Evolutionary conservation across 2,329 filamentous ascomycete genomes (phyloP).

Genomic region (Zymoseptoria passerinii): DNA sequence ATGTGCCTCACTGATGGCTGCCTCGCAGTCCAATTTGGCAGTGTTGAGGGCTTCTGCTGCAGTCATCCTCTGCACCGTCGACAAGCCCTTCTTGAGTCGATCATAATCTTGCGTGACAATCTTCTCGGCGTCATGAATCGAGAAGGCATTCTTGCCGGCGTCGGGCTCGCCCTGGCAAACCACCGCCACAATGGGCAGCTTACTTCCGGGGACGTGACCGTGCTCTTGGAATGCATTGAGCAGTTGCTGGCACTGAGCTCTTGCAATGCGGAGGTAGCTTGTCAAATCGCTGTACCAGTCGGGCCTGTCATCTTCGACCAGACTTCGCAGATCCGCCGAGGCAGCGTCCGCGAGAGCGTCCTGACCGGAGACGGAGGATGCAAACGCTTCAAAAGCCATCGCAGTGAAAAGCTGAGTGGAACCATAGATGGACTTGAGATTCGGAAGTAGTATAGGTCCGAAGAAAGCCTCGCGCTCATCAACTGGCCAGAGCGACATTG

Average conservation of each 20-base stretch:
- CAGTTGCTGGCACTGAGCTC: slow-evolving; percentile 84
- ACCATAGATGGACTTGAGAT: slow-evolving; percentile 64
- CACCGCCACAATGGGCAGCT: slow-evolving; percentile 73
- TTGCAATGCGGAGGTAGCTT: slow-evolving; percentile 78
- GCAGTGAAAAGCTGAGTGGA: slow-evolving; percentile 79
- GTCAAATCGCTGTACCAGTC: slow-evolving; percentile 81
- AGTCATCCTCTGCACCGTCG: slow-evolving; percentile 78
- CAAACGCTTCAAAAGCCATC: slow-evolving; percentile 83
- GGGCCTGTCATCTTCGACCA: slow-evolving; percentile 76
- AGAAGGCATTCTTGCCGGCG: slow-evolving; percentile 88
- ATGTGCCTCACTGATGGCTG: slow-evolving; percentile 72
- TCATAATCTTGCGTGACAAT: slow-evolving; percentile 81
- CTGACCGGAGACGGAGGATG: slow-evolving; percentile 44
- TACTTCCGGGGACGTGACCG: slow-evolving; percentile 67
- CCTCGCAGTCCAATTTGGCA: slow-evolving; percentile 59
- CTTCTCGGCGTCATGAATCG: slow-evolving; percentile 77
- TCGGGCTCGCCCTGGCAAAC: slow-evolving; percentile 90
- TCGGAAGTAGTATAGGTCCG: slow-evolving; percentile 56
- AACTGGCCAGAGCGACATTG: slow-evolving; percentile 69
- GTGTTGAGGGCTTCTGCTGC: slow-evolving; percentile 71
- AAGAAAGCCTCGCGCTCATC: slow-evolving; percentile 53
- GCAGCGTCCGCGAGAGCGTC: slow-evolving; percentile 51
- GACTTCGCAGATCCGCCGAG: slow-evolving; percentile 56
- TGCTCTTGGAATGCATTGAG: slow-evolving; percentile 87
- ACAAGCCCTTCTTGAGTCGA: slow-evolving; percentile 76